Evolutionary conservation across 2,329 filamentous ascomycete species (phyloP).

Genomic region (Penicillium griseofulvum): DNA sequence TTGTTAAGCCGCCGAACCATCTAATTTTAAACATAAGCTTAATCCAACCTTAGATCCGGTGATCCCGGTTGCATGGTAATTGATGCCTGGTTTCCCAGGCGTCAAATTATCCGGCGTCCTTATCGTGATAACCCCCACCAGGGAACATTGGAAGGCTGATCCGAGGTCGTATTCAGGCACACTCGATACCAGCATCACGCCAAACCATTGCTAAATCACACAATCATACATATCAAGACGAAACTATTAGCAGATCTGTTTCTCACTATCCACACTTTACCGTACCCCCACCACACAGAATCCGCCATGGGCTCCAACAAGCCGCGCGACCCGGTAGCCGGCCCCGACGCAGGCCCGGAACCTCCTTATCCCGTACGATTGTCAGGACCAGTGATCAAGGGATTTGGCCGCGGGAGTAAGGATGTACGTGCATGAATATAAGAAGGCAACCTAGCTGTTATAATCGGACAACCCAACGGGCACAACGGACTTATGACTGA

Average conservation of each 20-base stretch:
- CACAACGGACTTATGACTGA: background rate
- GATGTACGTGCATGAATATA: constrained; percentile 57
- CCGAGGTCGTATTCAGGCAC: background rate
- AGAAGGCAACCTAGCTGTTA: background rate
- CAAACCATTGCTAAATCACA: constrained; percentile 1
- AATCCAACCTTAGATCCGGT: background rate
- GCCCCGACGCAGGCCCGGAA: constrained; percentile 69
- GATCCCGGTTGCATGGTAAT: background rate
- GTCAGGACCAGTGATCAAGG: constrained; percentile 83
- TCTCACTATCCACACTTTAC: background rate
- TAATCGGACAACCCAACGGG: background rate
- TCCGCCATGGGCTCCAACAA: constrained; percentile 47
- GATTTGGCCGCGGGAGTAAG: constrained; percentile 90
- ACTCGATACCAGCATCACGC: background rate
- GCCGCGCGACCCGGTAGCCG: constrained; percentile 68
- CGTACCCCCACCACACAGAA: background rate
- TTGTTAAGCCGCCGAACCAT: background rate
- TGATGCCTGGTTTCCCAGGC: background rate
- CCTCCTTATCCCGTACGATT: constrained; percentile 79
- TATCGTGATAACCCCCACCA: constrained; percentile 17
- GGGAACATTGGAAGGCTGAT: background rate
- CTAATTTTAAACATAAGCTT: constrained; percentile 3
- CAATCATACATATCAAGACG: background rate
- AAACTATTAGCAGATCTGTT: background rate
- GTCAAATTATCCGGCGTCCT: background rate